Base-by-base conservation (phyloP, 768 basidiomycete species). In the Tephrocybe sp. region DNA sequence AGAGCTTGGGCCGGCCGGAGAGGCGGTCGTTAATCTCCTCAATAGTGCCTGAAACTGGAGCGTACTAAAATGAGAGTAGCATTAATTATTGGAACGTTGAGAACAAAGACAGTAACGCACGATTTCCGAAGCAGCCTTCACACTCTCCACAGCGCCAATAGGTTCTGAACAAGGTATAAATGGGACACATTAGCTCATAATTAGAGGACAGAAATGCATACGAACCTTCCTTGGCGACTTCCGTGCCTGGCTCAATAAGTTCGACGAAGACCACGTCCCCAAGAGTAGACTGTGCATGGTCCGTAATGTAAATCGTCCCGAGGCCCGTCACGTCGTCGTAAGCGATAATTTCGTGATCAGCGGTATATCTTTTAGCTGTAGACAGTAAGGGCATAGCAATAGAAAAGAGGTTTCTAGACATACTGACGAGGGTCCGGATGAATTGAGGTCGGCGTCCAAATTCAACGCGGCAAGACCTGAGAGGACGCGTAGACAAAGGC, bases 261-360 rank as follows among this genome's bases (percentile, higher is more conserved):
- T 98, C 97, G 40, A 98, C 94, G 70, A 91, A 99, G 39, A 98
- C 97, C 44, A 98, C 92, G 65, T 99, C 97, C 26, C 97, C 97
- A 2, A 99, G 79, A 27, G 86, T 84, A 41, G 84, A 77, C 67
- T 98, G 93, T 1, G 97, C 97, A 63, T 97, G 89, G 63, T 96
- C 75, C 13, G 97, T 98, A 63, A 99, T 90, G 35, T 83, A 81
- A 36, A 98, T 76, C 7, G 80, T 86, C 30, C 92, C 96, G 24
- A 93, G 57, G 30, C 84, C 83, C 16, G 88, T 88, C 32, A 71
- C 64, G 49, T 88, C 80, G 65, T 99, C 94, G 64, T 83, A 91
- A 27, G 74, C 68, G 50, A 98, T 78, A 47, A 84, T 80, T 73
- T 99, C 96, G 67, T 99, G 96, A 51, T 95, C 94, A 37, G 68